Evolutionary conservation across 2,329 filamentous ascomycete species (phyloP), one percentile per base, ranked within the genome.

Genomic region (Aureobasidium melanogenum): DNA sequence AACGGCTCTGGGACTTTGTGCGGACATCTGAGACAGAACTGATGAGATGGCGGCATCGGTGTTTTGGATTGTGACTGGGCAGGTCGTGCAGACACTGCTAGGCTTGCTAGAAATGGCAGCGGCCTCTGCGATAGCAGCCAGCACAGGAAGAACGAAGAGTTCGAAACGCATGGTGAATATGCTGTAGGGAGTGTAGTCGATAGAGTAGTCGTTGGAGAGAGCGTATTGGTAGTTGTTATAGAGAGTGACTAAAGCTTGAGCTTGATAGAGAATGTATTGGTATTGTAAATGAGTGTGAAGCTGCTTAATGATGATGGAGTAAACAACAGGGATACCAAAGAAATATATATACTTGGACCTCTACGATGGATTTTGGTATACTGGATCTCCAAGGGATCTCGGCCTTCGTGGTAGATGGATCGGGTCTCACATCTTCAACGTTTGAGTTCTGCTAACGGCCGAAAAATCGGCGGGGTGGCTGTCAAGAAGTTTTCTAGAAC

Each of bases 1-100:
- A 15, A 63, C 61, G 12, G 58, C 60, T n/a, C 44, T 60, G 48
- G 58, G 55, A 44, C 55, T 59, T 32, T 59, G 55, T n/a, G 43
- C 55, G 5, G 55, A 26, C 55, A 59, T 59, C n/a, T 39, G 43
- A 6, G 55, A 59, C 22, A 59, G 22, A 26, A 59, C 19, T 9
- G 55, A 59, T 32, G 55, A 7, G 7, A 59, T 48, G 32, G 55
- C 55, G 4, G 55, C 7, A 5, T 47, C 55, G 7, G 55, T 59
- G 30, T 59, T 41, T 17, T 39, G 43, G 12, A 59, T 59, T 9
- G 55, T 59, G 19, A 39, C 55, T 7, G 55, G 55, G 22, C 55
- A 59, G 15, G 55, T 48, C 12, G 43, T 59, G 55, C 55, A 59
- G 32, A 47, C 24, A 32, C 43, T 48, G 41, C 39, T 46, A 22